phyloP scores from a whole-genome alignment of 148 eudicot species.

The Euryodendron excelsum region DNA sequence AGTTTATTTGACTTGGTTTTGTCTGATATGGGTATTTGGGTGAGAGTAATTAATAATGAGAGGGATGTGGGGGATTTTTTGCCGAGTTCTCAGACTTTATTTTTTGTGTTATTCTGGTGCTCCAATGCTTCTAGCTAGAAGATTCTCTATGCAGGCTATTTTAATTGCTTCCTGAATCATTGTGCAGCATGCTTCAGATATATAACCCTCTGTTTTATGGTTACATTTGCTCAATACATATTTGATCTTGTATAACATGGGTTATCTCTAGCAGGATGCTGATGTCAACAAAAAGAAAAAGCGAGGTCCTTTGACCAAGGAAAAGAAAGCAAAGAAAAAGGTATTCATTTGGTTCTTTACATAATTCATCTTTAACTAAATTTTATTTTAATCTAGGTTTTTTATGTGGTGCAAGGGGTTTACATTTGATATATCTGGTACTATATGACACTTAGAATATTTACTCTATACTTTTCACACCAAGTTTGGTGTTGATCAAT shows the following conservation, averaged over 20 bases:
- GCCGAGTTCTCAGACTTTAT: background rate
- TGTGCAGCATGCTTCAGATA: background rate
- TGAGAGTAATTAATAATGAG: no score
- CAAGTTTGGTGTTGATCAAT: background rate
- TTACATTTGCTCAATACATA: background rate
- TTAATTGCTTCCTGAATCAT: background rate
- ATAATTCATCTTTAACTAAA: constrained; percentile 1
- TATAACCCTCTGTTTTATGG: background rate
- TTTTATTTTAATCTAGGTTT: background rate
- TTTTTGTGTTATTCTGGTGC: background rate
- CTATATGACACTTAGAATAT: background rate
- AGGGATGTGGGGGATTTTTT: no score
- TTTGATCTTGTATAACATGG: background rate
- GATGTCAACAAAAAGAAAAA: constrained; percentile 29
- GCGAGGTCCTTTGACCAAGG: constrained; percentile 32
- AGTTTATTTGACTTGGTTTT: background rate
- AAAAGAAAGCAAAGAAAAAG: constrained; percentile 64
- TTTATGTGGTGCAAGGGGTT: background rate
- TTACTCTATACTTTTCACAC: background rate
- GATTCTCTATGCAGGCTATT: background rate
- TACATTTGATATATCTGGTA: no score
- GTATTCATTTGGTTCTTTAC: constrained; percentile 30
- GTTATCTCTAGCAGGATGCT: constrained; percentile 39
- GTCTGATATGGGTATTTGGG: background rate
- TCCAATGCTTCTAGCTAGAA: background rate